Percentiles rank a stretch among this genome's conserved stretches.
phyloP scores from a whole-genome alignment of 1,284 basidiomycete genomes.

The Cerrena zonata region DNA sequence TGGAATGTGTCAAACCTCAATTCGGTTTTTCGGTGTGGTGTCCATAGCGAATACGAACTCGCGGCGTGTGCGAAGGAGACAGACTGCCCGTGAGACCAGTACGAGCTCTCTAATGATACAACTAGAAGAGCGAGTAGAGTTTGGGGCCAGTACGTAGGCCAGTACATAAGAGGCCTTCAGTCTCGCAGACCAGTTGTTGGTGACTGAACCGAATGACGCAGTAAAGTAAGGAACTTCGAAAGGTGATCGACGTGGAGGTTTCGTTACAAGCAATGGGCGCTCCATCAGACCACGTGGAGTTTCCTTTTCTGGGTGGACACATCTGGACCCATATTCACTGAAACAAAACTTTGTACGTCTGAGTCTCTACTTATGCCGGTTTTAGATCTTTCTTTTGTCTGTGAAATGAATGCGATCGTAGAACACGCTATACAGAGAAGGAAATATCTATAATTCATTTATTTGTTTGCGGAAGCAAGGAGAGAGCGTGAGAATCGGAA shows the following conservation, averaged over 20 bases:
- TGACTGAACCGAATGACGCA: background rate
- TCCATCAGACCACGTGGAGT: background rate
- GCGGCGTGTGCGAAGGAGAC: conserved; percentile 25
- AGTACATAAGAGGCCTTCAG: conserved; percentile 45
- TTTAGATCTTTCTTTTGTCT: too few relatives aligned
- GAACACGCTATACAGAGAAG: too few relatives aligned
- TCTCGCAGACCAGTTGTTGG: background rate
- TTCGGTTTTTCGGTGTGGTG: conserved; percentile 51
- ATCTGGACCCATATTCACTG: background rate
- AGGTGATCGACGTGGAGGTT: background rate
- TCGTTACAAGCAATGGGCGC: background rate
- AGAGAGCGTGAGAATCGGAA: background rate
- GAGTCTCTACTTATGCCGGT: too few relatives aligned
- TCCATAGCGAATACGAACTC: conserved; percentile 46
- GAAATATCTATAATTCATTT: background rate
- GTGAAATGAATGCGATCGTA: too few relatives aligned
- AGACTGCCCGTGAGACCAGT: conserved; percentile 33
- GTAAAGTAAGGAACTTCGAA: background rate
- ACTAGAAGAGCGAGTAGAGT: conserved; percentile 45
- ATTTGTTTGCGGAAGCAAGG: background rate
- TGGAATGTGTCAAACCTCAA: conserved; percentile 45
- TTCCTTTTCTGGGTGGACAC: conserved; percentile 7
- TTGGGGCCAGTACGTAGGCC: conserved; percentile 56
- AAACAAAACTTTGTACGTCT: background rate
- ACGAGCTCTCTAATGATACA: conserved; percentile 39